phyloP scores from a whole-genome alignment of 2,329 filamentous ascomycete genomes.

The Hypoxylon sp. region DNA sequence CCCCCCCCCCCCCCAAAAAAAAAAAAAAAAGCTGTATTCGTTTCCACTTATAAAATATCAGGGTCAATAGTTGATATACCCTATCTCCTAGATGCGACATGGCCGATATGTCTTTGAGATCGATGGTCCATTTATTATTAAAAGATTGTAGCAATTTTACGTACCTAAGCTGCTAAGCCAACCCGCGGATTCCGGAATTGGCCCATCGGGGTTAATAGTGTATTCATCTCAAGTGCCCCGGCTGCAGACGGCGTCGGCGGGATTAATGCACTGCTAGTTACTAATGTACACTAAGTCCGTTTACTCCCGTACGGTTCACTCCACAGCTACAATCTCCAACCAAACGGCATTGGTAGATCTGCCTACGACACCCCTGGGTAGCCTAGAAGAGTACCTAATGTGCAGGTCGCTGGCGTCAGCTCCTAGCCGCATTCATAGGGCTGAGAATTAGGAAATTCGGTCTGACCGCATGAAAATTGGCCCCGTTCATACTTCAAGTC shows the following conservation, averaged over 20 bases:
- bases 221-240: neutral
- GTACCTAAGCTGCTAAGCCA: neutral
- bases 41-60: neutral
- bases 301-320: constrained; percentile 12
- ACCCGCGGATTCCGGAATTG: constrained; percentile 10
- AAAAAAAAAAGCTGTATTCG: too few relatives aligned
- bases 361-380: constrained; percentile 1
- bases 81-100: neutral
- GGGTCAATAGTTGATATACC: neutral
- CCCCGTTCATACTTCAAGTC: neutral
- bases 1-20: too few relatives aligned
- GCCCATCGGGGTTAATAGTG: constrained; percentile 16
- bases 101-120: neutral
- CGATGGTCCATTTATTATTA: neutral
- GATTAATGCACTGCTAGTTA: constrained; percentile 24
- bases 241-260: constrained; percentile 19
- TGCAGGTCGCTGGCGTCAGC: constrained; percentile 29
- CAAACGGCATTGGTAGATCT: neutral
- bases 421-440: constrained; percentile 17
- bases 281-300: constrained; percentile 30
- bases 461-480: neutral
- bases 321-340: neutral
- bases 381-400: neutral
- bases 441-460: constrained; percentile 7
- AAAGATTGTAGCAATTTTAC: neutral